Evolutionary conservation across 2,329 filamentous ascomycete genomes (phyloP).

Genomic region (Epichloe festucae): DNA sequence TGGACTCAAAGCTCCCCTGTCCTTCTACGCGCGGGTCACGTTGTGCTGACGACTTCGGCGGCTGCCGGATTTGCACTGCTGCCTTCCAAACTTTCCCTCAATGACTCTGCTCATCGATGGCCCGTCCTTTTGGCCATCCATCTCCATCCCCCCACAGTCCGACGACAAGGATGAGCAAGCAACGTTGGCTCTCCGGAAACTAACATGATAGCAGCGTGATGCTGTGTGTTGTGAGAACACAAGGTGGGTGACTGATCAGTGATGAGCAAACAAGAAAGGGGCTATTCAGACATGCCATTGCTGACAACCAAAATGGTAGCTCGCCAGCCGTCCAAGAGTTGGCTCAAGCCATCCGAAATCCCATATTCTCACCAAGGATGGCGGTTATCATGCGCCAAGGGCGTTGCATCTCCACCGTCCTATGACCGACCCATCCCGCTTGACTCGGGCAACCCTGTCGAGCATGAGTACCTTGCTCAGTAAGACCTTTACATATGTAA

Average conservation of each 20-base stretch:
- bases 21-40: background rate
- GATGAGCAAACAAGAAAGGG: background rate
- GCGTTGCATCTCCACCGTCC: background rate
- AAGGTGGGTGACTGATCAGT: background rate
- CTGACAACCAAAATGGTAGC: background rate
- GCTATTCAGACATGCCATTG: background rate
- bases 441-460: background rate
- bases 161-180: background rate
- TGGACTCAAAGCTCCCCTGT: no score
- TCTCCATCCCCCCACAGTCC: background rate
- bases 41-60: conserved; percentile 1
- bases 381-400: background rate
- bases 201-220: background rate
- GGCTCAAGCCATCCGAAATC: background rate
- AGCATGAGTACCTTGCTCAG: no score
- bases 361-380: background rate
- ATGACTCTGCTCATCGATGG: background rate
- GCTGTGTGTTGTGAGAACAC: background rate
- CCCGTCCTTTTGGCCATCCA: no score
- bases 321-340: background rate
- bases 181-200: background rate
- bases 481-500: no score
- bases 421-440: background rate
- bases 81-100: background rate
- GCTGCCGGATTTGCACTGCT: conserved; percentile 1